Base-by-base conservation (phyloP, 2,329 filamentous ascomycete genomes). In the Phialophora expanda region DNA sequence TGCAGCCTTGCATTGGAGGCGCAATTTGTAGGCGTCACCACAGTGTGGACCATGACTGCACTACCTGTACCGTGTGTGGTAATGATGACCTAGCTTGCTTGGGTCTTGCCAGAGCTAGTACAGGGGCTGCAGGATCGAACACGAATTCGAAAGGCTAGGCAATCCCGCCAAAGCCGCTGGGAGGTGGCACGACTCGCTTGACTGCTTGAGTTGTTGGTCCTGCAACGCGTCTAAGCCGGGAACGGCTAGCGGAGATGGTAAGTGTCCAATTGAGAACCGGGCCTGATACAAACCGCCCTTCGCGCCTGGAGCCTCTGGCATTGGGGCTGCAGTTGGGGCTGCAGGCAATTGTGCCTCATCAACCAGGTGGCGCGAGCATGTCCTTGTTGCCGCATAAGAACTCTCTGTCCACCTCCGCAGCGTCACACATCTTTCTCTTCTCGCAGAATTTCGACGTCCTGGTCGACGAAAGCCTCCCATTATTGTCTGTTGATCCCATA, bases 361-460 rank as follows among this genome's bases (percentile, higher is more conserved):
- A 28, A 53, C 50, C 28, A 53, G 50, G 50, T 53, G 50, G 50
- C 12, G 22, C n/a, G 24, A 32, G 24, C 48, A 51, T 0, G 20
- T 28, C 20, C 48, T 55, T 17, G 12, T 12, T 24, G 48, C 28
- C 28, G 53, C 53, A 55, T 55, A 55, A 55, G 53, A 55, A 55
- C 14, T 55, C 48, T 48, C 7, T 55, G 53, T 34, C 53, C 53
- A 55, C 53, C 24, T 55, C 28, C 28, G 24, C 12, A 55, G 28
- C 17, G n/a, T 30, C 12, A 32, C 26, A n/a, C 12, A 32, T 2
- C 1, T 34, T 55, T 34, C 53, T 55, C 48, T 53, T 28, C 48
- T 28, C 48, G 7, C 26, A 24, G 4, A 53, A 24, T 53, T 6
- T 28, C 26, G 53, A 22, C 11, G 22, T 51, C 2, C 17, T 34